These are phyloP conservation scores for Xylaria venustula DNA, from an alignment of 495 filamentous ascomycete species.

Conservation along the genomic window DNA sequence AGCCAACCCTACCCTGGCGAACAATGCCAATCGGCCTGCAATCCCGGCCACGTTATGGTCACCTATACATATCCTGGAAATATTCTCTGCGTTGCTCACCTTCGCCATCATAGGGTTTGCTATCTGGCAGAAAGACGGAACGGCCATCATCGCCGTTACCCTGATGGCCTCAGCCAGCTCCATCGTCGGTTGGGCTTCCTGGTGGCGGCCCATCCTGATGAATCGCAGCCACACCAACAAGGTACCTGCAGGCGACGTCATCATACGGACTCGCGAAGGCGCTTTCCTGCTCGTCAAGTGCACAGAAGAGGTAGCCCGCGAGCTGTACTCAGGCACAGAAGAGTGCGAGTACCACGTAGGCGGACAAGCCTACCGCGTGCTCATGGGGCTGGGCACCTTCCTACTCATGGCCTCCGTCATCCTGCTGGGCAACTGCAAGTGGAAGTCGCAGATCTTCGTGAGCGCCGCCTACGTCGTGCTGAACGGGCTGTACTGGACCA, in stretches of 20 bases:
- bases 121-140: conserved; percentile 47
- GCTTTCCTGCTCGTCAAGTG: conserved; percentile 62
- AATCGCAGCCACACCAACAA: conserved; percentile 43
- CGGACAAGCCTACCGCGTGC: conserved; percentile 41
- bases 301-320: conserved; percentile 60
- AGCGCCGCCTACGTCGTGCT: conserved; percentile 56
- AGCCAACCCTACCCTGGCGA: conserved; percentile 34
- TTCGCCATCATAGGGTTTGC: conserved; percentile 41
- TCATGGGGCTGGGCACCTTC: conserved; percentile 58
- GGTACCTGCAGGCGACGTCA: conserved; percentile 59
- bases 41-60: conserved; percentile 48
- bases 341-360: conserved; percentile 52
- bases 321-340: conserved; percentile 63
- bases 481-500: conserved; percentile 60
- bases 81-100: conserved; percentile 50
- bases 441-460: conserved; percentile 58
- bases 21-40: conserved; percentile 33
- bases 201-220: conserved; percentile 54
- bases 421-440: conserved; percentile 60
- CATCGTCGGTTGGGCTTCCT: conserved; percentile 53
- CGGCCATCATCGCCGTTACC: conserved; percentile 48
- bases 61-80: conserved; percentile 51
- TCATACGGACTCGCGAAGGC: conserved; percentile 60
- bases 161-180: conserved; percentile 46
- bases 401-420: conserved; percentile 62